Conservation (phyloP, 768 basidiomycete species). For the Calvatia gigantea region DNA sequence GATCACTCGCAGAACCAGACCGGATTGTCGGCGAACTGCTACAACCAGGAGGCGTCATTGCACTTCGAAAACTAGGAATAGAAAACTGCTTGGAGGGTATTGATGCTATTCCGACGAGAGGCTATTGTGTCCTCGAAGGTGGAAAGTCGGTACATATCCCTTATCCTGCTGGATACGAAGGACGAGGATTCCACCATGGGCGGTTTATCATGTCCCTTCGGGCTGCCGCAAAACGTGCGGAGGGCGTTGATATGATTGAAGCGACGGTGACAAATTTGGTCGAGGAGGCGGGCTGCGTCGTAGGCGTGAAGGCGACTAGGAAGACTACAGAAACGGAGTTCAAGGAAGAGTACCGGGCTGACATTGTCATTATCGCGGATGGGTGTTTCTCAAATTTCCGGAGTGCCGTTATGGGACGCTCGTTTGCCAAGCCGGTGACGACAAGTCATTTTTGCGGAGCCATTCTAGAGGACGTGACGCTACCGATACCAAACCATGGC, state of each 20-base stretch:
- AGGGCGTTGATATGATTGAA: slow-evolving; percentile 77
- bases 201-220: slow-evolving; percentile 81
- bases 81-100: slow-evolving; percentile 78
- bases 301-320: slow-evolving; percentile 65
- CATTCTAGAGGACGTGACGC: slow-evolving; percentile 69
- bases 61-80: slow-evolving; percentile 76
- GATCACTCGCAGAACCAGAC: slow-evolving; percentile 90
- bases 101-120: slow-evolving; percentile 76
- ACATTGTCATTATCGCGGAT: slow-evolving; percentile 86
- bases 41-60: slow-evolving; percentile 86
- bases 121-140: slow-evolving; percentile 77
- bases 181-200: slow-evolving; percentile 93
- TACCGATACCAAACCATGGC: slow-evolving; percentile 76
- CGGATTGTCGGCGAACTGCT: slow-evolving; percentile 96
- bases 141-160: slow-evolving; percentile 81
- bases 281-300: slow-evolving; percentile 49
- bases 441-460: slow-evolving; percentile 84
- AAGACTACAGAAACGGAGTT: slow-evolving; percentile 23
- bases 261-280: slow-evolving; percentile 79
- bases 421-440: slow-evolving; percentile 47
- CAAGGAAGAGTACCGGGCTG: slow-evolving; percentile 58
- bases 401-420: slow-evolving; percentile 52
- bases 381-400: slow-evolving; percentile 96
- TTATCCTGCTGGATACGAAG: slow-evolving; percentile 71
- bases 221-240: slow-evolving; percentile 53